A percentile compares a stretch with the other conserved stretches of the same genome.
These are phyloP conservation scores for Kodamaea arcana DNA, from an alignment of 1,139 yeast genomes.

Conservation along the genomic window DNA sequence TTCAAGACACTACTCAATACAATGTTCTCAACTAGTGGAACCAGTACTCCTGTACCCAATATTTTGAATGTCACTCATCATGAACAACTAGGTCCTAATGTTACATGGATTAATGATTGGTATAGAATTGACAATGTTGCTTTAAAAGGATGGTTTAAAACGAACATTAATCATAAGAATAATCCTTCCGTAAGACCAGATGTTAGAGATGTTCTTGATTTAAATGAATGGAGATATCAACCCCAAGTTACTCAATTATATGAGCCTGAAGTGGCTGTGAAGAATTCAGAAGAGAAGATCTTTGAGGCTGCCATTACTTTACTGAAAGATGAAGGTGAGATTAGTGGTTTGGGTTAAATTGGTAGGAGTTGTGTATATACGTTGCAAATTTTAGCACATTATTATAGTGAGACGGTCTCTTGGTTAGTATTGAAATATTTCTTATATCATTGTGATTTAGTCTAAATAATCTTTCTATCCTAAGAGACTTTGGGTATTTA, in stretches of 20 bases:
- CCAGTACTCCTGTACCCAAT: constrained; percentile 12
- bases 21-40: constrained; percentile 13
- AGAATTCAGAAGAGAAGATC: not conserved
- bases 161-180: constrained; percentile 18
- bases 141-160: constrained; percentile 42
- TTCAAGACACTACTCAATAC: no score
- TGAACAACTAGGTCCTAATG: constrained; percentile 24
- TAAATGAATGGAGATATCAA: constrained; percentile 6
- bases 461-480: no score
- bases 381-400: no score
- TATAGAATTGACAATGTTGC: constrained; percentile 24
- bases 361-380: no score
- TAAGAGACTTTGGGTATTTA: no score
- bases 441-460: no score
- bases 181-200: constrained; percentile 3
- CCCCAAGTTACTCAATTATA: not conserved
- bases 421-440: no score
- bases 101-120: constrained; percentile 45
- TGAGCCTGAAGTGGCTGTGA: not conserved
- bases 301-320: constrained; percentile 1
- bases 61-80: constrained; percentile 10
- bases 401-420: no score
- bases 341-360: not conserved
- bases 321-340: constrained; percentile 1
- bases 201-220: constrained; percentile 6